Conservation (phyloP, 2,329 filamentous ascomycete species). For the Trichoderma asperellum region DNA sequence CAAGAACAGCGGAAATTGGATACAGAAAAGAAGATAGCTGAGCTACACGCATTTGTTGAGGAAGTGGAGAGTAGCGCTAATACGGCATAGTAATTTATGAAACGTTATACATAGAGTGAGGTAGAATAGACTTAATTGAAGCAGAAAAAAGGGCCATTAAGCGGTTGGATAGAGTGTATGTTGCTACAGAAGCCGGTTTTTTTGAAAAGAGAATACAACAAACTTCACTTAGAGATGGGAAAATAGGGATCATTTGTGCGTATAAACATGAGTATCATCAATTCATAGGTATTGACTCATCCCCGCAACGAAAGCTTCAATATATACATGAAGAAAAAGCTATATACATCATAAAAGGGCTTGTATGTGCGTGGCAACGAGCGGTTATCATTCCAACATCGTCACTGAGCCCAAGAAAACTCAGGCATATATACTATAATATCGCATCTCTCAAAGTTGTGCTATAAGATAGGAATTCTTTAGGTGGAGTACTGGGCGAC, state of each 20-base stretch:
- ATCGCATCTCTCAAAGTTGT: neutral
- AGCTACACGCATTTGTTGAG: conserved; percentile 20
- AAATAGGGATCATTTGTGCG: neutral
- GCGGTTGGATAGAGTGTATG: neutral
- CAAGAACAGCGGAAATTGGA: conserved; percentile 37
- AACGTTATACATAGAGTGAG: neutral
- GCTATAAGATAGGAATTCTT: neutral
- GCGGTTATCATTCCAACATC: neutral
- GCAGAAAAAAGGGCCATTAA: neutral
- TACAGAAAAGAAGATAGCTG: conserved; percentile 31
- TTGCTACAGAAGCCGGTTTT: neutral
- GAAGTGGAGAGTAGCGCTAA: conserved; percentile 21
- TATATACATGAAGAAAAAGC: conserved; percentile 29
- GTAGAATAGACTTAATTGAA: neutral
- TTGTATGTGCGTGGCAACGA: conserved; percentile 7
- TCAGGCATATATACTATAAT: conserved; percentile 18
- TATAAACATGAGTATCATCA: conserved; percentile 17
- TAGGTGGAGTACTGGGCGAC: conserved; percentile 48
- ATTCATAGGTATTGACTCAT: conserved; percentile 10
- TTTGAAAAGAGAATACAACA: neutral
- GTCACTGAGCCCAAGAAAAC: conserved; percentile 8
- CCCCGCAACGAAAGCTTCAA: conserved; percentile 3
- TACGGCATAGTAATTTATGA: neutral
- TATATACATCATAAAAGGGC: conserved; percentile 23
- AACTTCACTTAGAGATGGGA: neutral